phyloP scores from a whole-genome alignment of 1,284 basidiomycete species.

The Sanghuangporus baumii region DNA sequence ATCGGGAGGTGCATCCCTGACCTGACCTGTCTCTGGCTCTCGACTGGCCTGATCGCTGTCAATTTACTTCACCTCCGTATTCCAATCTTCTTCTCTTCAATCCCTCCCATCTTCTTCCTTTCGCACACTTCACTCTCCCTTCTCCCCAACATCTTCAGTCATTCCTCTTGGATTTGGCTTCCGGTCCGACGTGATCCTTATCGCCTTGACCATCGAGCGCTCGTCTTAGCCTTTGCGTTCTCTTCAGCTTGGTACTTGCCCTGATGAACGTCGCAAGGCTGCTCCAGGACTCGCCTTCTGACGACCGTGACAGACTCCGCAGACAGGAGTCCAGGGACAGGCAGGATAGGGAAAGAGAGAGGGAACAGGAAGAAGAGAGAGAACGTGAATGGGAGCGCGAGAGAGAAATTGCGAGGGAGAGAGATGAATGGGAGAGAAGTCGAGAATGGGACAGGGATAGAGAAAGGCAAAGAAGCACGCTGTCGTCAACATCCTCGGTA shows the following conservation, averaged over 20 bases:
- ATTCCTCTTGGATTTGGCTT: neutral
- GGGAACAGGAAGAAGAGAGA: conserved; percentile 4
- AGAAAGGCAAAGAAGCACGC: neutral
- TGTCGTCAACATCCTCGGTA: neutral
- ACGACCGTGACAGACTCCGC: conserved; percentile 24
- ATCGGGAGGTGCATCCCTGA: neutral
- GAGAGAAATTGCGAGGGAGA: neutral
- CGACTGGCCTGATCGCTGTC: neutral
- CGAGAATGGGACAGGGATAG: conserved; percentile 11
- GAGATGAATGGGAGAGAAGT: neutral
- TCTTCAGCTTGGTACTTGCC: neutral
- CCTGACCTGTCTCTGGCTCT: neutral
- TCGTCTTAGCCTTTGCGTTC: neutral
- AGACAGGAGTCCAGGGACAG: conserved; percentile 27
- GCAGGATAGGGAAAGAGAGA: conserved; percentile 22
- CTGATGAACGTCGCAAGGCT: conserved; percentile 70
- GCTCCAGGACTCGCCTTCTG: conserved; percentile 65
- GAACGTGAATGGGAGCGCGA: conserved; percentile 13
- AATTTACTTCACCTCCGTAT: neutral
- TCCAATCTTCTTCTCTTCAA: conserved; percentile 6
- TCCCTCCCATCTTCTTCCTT: neutral
- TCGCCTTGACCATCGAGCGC: neutral
- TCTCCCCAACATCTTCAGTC: neutral
- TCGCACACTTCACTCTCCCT: neutral
- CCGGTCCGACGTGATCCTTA: neutral